Evolutionary conservation across 2,329 filamentous ascomycete genomes (phyloP).

Genomic region (Arthrinium puccinioides): DNA sequence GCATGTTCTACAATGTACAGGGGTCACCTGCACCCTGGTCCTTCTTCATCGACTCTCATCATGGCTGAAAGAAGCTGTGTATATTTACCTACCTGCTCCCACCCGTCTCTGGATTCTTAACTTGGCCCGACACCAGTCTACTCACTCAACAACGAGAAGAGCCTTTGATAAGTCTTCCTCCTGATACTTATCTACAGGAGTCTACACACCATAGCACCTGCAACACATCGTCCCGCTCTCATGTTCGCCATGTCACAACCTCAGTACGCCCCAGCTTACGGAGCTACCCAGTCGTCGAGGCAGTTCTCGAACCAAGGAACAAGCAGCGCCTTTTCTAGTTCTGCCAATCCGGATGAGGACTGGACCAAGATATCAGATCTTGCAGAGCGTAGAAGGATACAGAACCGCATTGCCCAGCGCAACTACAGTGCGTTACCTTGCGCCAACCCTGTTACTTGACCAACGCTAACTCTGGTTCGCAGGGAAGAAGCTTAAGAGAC

Average conservation of each 20-base stretch:
- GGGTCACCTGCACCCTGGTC: background rate
- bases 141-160: too few relatives aligned
- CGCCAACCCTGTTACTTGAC: background rate
- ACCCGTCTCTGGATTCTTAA: background rate
- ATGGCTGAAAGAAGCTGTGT: constrained; percentile 1
- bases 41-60: constrained; percentile 2
- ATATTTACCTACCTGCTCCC: constrained; percentile 3
- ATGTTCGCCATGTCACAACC: constrained; percentile 39
- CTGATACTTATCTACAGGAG: too few relatives aligned
- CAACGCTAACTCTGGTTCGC: constrained; percentile 10
- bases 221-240: constrained; percentile 1
- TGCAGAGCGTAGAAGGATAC: constrained; percentile 86
- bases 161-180: too few relatives aligned
- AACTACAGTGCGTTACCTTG: constrained; percentile 68
- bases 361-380: constrained; percentile 99
- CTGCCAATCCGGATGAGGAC: constrained; percentile 92
- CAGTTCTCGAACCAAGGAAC: constrained; percentile 69
- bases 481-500: constrained; percentile 92
- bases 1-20: background rate
- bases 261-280: constrained; percentile 28
- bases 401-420: constrained; percentile 95
- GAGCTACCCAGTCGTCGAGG: constrained; percentile 40
- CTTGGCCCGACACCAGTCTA: background rate
- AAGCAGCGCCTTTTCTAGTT: constrained; percentile 90
- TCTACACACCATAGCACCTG: too few relatives aligned